Percentiles rank a stretch among this genome's conserved stretches.
phyloP scores from a whole-genome alignment of 768 basidiomycete genomes.

The Daedalea quercina region DNA sequence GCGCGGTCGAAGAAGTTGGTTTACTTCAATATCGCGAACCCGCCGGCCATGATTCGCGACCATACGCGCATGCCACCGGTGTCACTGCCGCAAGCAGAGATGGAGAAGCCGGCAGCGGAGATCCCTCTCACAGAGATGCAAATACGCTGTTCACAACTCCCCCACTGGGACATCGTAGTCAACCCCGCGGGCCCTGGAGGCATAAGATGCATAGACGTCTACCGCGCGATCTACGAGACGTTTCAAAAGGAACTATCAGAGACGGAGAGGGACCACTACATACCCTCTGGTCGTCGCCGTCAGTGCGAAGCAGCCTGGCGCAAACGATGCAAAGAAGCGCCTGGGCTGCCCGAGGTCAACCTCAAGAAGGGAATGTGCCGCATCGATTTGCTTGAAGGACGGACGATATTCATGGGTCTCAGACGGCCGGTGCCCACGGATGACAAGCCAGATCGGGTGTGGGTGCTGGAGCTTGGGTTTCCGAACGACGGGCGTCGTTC shows the following conservation, averaged over 20 bases:
- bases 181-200: conserved; percentile 6
- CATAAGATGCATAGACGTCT: conserved; percentile 12
- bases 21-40: conserved; percentile 11
- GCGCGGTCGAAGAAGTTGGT: conserved; percentile 2
- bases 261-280: conserved; percentile 7
- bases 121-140: conserved; percentile 10
- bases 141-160: conserved; percentile 9
- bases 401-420: conserved; percentile 18
- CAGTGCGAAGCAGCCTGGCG: conserved; percentile 10
- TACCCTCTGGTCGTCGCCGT: neutral
- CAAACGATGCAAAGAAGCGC: conserved; percentile 10
- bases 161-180: conserved; percentile 10
- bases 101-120: conserved; percentile 8
- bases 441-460: conserved; percentile 4
- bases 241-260: conserved; percentile 8
- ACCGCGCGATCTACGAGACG: conserved; percentile 13
- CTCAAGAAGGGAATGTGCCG: conserved; percentile 12
- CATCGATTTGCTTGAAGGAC: conserved; percentile 19
- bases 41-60: conserved; percentile 7
- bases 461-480: conserved; percentile 7
- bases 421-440: conserved; percentile 6
- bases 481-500: conserved; percentile 1
- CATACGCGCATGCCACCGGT: conserved; percentile 1
- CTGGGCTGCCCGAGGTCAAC: conserved; percentile 6
- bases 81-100: neutral